A percentile compares a stretch with the other conserved stretches of the same genome.
phyloP scores from a whole-genome alignment of 495 filamentous ascomycete species.

The Trypethelium eluteriae region DNA sequence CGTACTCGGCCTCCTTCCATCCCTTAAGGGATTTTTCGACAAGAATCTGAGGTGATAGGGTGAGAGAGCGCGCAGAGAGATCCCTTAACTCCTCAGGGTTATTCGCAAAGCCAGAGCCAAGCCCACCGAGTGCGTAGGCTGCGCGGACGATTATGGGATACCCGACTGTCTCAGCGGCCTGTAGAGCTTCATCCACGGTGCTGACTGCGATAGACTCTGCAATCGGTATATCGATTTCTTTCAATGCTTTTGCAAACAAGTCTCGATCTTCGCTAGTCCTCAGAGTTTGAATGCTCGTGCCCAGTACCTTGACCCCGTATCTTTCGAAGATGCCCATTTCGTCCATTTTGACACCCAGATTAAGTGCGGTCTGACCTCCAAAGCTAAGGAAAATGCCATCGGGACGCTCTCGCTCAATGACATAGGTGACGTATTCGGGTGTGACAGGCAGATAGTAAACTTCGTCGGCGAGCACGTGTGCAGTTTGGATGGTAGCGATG shows the following conservation, averaged over 20 bases:
- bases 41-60: constrained; percentile 91
- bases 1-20: constrained; percentile 99
- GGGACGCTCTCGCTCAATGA: constrained; percentile 83
- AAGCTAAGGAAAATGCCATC: constrained; percentile 96
- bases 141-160: constrained; percentile 97
- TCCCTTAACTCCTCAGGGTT: constrained; percentile 89
- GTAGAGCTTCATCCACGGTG: constrained; percentile 83
- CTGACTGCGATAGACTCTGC: constrained; percentile 87
- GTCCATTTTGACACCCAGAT: constrained; percentile 95
- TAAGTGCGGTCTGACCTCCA: constrained; percentile 92
- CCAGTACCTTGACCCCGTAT: constrained; percentile 88
- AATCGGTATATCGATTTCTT: constrained; percentile 94
- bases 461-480: constrained; percentile 93
- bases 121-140: constrained; percentile 89
- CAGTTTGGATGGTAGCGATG: constrained; percentile 97
- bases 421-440: constrained; percentile 93
- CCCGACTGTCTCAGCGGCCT: constrained; percentile 75
- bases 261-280: constrained; percentile 95
- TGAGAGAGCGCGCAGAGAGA: constrained; percentile 83
- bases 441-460: constrained; percentile 98
- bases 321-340: constrained; percentile 91
- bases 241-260: constrained; percentile 81
- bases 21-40: constrained; percentile 99
- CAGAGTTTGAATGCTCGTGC: constrained; percentile 87
- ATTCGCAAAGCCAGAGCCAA: constrained; percentile 94